Base-by-base conservation (phyloP, 352 stramenopile genomes). In the Globisporangium viniferum region DNA sequence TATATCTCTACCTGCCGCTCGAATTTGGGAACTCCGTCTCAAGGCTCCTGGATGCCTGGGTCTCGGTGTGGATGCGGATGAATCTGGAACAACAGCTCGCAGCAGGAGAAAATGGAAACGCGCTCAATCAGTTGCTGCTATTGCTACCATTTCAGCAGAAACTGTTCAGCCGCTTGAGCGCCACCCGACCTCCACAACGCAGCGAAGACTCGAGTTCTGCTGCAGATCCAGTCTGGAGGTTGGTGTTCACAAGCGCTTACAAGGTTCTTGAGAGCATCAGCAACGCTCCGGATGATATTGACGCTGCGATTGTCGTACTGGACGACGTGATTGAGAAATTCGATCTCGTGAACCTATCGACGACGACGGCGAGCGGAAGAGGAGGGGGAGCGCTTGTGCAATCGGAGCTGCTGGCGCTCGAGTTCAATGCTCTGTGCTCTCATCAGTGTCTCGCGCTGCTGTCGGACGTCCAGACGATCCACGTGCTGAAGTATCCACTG, bases 1-100 rank as follows among this genome's bases (percentile, higher is more conserved):
- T 73, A 0, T 70, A 79, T 46, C 22, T 92, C 62, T 93, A 91
- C 46, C 66, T 93, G n/a, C 77, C 69, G 1, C 31, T 92, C 5
- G 66, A 93, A 64, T 93, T 90, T 55, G 44, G 78, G 49, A 66
- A 60, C 35, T 65, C 76, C 33, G 59, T 62, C 3, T 60, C 49
- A 12, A 60, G 58, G 7, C 68, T 93, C 0, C 54, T 83, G 0
- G 46, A 51, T 8, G 49, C 70, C 8, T 93, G 83, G 85, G 29
- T 93, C 9, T 60, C 35, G 24, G 79, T 72, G 12, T 92, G 81
- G 85, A 68, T 90, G 15, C 70, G 59, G 20, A 73, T 66, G 41
- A 83, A 79, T 35, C 55, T 84, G 8, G 49, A 66, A 22, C 44
- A 51, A 8, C 44, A 4, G n/a, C 65, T 67, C 53, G 66, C 67